Evolutionary conservation across 2,329 filamentous ascomycete genomes (phyloP), one percentile per base, ranked within the genome.

Genomic region (Passalora sequoiae): DNA sequence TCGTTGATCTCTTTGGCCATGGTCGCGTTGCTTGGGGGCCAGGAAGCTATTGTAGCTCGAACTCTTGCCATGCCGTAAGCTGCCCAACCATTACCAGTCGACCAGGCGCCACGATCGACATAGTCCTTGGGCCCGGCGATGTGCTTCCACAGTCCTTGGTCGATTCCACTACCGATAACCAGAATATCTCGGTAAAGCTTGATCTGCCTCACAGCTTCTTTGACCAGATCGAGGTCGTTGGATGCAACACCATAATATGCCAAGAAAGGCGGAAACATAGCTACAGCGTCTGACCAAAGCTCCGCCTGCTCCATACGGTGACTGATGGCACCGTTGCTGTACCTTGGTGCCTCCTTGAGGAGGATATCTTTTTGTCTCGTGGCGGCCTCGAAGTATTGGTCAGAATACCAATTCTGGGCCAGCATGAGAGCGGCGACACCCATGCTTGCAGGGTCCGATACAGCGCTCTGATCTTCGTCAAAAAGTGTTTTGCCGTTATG

Each of bases 261-360:
- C 13, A 74, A 57, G 30, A 70, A 69, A 1, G 73, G 72, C n/a
- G 72, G 71, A 1, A 66, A 66, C 72, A 74, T 75, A 52, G 69
- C 70, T 5, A 73, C 45, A 50, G 68, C 72, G 53, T 76, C 73
- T 10, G 70, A 66, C 69, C 72, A 74, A 7, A 74, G 59, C 44
- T 74, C 69, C 3, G 66, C 51, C 5, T 61, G 59, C 12, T 65
- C 60, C 17, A 66, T 57, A 19, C 71, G 64, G 50, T 76, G 72
- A 35, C 67, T 72, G 37, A 75, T 72, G 2, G 73, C 72, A 21
- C 68, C 69, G 43, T 74, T 73, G 12, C 56, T 36, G 53, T 66
- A 72, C 35, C 67, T 61, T 6, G 69, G 68, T 4, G 68, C 68
- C 12, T 46, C 46, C 4, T 55, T 55, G 5, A 73, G 51, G 0